phyloP scores from a whole-genome alignment of 73 alveolate genomes.

The Diophrys sp. region DNA sequence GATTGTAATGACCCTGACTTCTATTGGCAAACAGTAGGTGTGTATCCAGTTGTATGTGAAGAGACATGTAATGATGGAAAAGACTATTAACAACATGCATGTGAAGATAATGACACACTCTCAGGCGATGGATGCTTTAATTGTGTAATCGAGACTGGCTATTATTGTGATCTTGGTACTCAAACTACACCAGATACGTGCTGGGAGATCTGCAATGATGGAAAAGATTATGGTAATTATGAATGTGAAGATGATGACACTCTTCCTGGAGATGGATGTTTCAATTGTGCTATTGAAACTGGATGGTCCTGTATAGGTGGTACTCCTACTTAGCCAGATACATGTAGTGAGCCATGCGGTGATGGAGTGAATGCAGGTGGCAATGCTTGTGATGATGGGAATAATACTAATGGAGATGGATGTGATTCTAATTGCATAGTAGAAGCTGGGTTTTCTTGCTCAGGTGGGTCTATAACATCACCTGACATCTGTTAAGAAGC shows the following conservation, averaged over 20 bases:
- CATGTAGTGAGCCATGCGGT: slow-evolving; percentile 52
- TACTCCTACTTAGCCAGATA: slow-evolving; percentile 15
- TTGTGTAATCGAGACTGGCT: no score
- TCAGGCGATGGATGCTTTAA: slow-evolving; percentile 52
- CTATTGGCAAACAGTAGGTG: no score
- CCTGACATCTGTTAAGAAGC: slow-evolving; percentile 20
- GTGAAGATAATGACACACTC: slow-evolving; percentile 42
- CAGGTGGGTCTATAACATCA: slow-evolving; percentile 9
- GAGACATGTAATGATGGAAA: slow-evolving; percentile 6
- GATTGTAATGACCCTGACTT: no score
- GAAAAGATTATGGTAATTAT: no score
- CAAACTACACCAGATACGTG: no score
- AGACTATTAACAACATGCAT: slow-evolving; percentile 1
- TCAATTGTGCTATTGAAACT: slow-evolving; percentile 12
- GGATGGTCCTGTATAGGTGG: slow-evolving; percentile 35
- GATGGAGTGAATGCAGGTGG: slow-evolving; percentile 32
- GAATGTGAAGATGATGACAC: no score
- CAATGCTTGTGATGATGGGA: slow-evolving; percentile 20
- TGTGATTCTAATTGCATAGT: neutral
- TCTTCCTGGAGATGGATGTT: slow-evolving; percentile 17
- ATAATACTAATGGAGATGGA: slow-evolving; percentile 6
- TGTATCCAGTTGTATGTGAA: neutral
- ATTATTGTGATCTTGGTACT: no score
- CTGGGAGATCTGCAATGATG: slow-evolving; percentile 3
- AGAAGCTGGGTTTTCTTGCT: slow-evolving; percentile 14